A percentile compares a stretch with the other conserved stretches of the same genome.
Conservation (phyloP, 2,329 filamentous ascomycete species). For the Colletotrichum lupini region DNA sequence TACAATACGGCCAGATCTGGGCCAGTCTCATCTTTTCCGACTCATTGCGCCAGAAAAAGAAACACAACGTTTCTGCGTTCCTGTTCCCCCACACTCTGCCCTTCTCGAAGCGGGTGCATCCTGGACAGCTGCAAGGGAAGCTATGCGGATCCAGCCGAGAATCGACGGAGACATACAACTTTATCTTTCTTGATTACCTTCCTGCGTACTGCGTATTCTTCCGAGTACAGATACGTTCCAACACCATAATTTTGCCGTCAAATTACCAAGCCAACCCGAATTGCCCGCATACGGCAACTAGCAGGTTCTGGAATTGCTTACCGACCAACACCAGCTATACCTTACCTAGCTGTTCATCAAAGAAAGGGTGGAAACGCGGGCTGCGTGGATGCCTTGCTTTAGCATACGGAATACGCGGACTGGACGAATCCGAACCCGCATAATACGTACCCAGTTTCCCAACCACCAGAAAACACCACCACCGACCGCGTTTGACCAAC, state of each 20-base stretch:
- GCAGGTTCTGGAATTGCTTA: not conserved
- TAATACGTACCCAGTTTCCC: constrained; percentile 3
- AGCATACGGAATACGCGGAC: constrained; percentile 24
- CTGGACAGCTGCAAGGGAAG: constrained; percentile 22
- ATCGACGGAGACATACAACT: constrained; percentile 4
- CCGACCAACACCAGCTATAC: not conserved
- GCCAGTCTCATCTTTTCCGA: not conserved
- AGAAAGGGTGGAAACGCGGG: not conserved
- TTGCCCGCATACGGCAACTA: not conserved
- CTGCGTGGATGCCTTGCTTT: constrained; percentile 16
- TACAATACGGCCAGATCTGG: not conserved
- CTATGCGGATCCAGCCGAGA: constrained; percentile 21
- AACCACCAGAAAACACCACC: constrained; percentile 26
- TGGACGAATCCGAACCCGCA: constrained; percentile 26
- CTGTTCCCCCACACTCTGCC: constrained; percentile 14
- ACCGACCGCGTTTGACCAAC: constrained; percentile 6
- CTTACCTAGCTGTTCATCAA: not conserved
- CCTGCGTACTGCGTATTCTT: too few species aligned
- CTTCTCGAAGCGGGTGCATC: constrained; percentile 2
- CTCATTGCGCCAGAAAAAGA: constrained; percentile 1
- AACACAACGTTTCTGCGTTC: constrained; percentile 8
- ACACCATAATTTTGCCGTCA: not conserved
- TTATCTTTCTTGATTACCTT: not conserved
- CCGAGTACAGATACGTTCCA: not conserved
- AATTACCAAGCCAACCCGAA: not conserved